Conservation (phyloP, 2,329 filamentous ascomycete genomes). For the Fusarium pseudocircinatum region DNA sequence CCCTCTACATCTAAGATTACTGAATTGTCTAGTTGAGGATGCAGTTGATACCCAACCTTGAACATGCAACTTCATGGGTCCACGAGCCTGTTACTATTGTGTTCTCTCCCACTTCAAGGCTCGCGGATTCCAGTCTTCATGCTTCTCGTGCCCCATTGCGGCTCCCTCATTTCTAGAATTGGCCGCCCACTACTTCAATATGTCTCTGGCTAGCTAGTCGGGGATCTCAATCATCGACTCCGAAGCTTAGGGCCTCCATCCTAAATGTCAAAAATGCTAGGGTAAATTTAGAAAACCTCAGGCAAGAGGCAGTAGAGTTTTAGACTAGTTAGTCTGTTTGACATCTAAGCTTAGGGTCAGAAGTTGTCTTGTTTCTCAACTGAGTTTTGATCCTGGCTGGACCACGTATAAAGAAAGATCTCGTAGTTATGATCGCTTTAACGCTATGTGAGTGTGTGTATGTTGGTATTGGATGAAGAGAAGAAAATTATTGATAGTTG, state of each 20-base stretch:
- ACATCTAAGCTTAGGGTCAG: no score
- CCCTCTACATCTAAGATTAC: background rate
- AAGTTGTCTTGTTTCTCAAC: no score
- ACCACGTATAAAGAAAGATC: no score
- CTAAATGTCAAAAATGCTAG: no score
- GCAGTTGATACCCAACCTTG: background rate
- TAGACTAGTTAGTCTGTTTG: no score
- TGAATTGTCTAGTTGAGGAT: background rate
- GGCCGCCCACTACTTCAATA: background rate
- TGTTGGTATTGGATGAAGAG: no score
- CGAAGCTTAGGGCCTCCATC: background rate
- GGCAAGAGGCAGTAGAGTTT: no score
- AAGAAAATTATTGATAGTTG: no score
- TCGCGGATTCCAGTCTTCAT: background rate
- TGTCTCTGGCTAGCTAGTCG: rapidly evolving
- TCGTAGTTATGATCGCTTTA: no score
- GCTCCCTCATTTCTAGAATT: background rate
- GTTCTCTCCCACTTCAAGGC: background rate
- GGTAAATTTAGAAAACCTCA: no score
- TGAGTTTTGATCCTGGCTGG: no score
- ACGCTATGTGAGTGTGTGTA: no score
- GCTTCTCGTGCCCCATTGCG: background rate
- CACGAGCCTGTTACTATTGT: background rate
- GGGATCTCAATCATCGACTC: background rate
- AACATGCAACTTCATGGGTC: background rate